Base-by-base conservation (phyloP, 805 yeast genomes). In the Pichia cephalocereana region DNA sequence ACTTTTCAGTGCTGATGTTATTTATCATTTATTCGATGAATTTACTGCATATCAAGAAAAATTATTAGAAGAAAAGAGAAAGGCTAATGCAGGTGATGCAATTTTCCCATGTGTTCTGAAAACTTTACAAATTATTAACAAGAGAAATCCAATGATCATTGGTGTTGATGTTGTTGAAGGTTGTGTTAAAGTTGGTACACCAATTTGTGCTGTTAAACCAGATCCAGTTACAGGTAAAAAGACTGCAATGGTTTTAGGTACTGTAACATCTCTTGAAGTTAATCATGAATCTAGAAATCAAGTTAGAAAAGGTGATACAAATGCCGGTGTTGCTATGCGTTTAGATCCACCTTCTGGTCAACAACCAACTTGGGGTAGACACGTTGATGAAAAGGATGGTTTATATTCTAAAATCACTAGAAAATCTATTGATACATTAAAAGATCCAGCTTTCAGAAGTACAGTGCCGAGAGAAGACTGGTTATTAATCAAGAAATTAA, bases 331-430 rank as follows among this genome's bases (percentile, higher is more conserved):
- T 54, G 99, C 99, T 53, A 86, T 93, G 85, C 82, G 99, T 74
- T 76, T 93, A 62, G 99, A 93, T 49, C 84, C 87, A 59, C 90
- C 96, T 55, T 85, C 96, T 41, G 75, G 85, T 50, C 91, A 86
- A 55, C 96, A 89, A 70, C 98, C 99, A 47, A 82, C 87, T 14
- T 93, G 98, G 98, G 99, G 99, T 54, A 87, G 99, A 73, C 99
- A 93, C 64, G 95, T 93, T 58, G 96, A 89, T 67, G 99, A 93
- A 70, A 72, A 79, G 50, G 99, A 93, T 67, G 75, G 78, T 42
- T 73, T 93, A 63, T 93, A 90, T 70, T 91, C 99, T n/a, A 75
- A 85, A 71, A 78, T 93, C 54, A 65, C 93, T 12, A 82, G 99
- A 75, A 86, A 75, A 68, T 86, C 96, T 36, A 90, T 93, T 58